phyloP scores from a whole-genome alignment of 192 early-diverging fungal genomes.

The Coemansia sp. region DNA sequence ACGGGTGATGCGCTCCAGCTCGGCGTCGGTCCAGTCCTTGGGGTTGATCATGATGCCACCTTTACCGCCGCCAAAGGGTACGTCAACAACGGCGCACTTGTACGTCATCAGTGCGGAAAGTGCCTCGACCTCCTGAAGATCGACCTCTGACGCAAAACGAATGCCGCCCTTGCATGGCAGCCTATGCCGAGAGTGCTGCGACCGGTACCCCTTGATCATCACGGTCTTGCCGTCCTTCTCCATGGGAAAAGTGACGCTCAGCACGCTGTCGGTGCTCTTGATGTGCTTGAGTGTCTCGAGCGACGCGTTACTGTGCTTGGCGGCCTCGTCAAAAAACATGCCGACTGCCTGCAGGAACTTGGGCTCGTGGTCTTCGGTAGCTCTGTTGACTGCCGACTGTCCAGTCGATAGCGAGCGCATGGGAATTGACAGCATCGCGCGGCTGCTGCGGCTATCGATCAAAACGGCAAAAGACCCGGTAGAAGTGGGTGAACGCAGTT shows the following conservation, averaged over 20 bases:
- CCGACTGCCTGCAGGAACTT: constrained; percentile 71
- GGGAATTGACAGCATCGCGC: constrained; percentile 1
- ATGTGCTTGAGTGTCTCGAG: constrained; percentile 65
- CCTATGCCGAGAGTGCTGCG: constrained; percentile 81
- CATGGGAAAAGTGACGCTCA: constrained; percentile 77
- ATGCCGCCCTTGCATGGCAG: constrained; percentile 83
- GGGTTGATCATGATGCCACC: constrained; percentile 83
- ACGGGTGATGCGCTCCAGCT: constrained; percentile 80
- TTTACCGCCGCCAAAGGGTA: constrained; percentile 79
- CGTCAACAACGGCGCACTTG: constrained; percentile 85
- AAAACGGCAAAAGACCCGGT: neutral
- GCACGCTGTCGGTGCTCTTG: constrained; percentile 68
- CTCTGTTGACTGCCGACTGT: constrained; percentile 24
- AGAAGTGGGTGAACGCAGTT: no score
- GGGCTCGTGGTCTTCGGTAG: constrained; percentile 68
- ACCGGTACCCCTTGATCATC: constrained; percentile 77
- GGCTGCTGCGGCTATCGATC: constrained; percentile 3
- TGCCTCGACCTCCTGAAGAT: constrained; percentile 80
- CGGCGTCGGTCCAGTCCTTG: constrained; percentile 67
- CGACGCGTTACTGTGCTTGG: constrained; percentile 62
- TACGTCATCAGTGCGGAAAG: constrained; percentile 82
- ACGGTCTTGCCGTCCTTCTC: constrained; percentile 67
- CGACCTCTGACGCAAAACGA: constrained; percentile 75
- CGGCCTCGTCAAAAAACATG: constrained; percentile 71
- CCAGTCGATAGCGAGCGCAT: constrained; percentile 20